phyloP scores from a whole-genome alignment of 129 eudicot genomes.

The sunflower (Helianthus annuus) region DNA sequence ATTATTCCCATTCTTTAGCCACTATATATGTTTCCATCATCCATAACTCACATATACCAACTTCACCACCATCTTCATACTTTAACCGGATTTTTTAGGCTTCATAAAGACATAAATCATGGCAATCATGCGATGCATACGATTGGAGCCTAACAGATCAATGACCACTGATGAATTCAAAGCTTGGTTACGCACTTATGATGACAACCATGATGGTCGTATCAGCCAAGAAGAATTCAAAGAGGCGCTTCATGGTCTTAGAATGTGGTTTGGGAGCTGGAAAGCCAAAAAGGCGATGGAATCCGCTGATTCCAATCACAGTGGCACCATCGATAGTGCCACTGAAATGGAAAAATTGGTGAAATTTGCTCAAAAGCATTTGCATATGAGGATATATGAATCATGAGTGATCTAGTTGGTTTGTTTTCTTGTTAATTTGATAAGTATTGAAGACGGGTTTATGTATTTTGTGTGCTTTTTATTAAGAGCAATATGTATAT shows the following conservation, averaged over 20 bases:
- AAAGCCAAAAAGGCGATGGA: slow-evolving; percentile 50
- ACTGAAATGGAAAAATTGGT: slow-evolving; percentile 51
- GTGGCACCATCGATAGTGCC: slow-evolving; percentile 41
- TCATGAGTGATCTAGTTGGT: slow-evolving; percentile 26
- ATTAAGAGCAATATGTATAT: slow-evolving; percentile 5
- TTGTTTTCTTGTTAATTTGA: slow-evolving; percentile 5
- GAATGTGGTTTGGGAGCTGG: slow-evolving; percentile 63
- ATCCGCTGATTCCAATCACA: slow-evolving; percentile 43
- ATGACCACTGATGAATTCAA: slow-evolving; percentile 61
- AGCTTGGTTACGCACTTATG: slow-evolving; percentile 54
- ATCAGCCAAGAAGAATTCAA: slow-evolving; percentile 50
- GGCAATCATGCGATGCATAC: slow-evolving; percentile 51
- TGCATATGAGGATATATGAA: slow-evolving; percentile 51
- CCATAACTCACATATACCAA: slow-evolving; percentile 22
- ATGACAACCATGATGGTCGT: slow-evolving; percentile 55
- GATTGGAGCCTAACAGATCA: slow-evolving; percentile 42
- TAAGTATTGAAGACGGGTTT: background rate
- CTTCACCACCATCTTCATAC: background rate
- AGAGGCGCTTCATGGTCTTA: slow-evolving; percentile 53
- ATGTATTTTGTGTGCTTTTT: background rate
- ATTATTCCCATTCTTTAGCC: slow-evolving; percentile 28
- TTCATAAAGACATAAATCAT: slow-evolving; percentile 26
- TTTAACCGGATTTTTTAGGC: background rate
- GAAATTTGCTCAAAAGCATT: slow-evolving; percentile 49
- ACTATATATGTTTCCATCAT: slow-evolving; percentile 22